Evolutionary conservation across 495 filamentous ascomycete species (phyloP).

Genomic region (Daldinia decipiens): DNA sequence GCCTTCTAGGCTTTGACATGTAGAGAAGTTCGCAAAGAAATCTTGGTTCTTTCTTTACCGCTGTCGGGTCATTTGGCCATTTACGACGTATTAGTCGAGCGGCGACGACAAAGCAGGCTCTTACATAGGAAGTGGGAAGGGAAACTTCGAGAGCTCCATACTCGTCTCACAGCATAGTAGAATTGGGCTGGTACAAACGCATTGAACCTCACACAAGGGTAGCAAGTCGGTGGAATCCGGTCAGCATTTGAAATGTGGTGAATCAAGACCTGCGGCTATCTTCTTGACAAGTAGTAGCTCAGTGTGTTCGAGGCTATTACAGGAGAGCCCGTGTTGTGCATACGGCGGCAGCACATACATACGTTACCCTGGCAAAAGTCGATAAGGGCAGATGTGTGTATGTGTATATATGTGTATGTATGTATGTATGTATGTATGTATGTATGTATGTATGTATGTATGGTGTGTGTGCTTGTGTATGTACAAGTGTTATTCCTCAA

Average conservation of each 20-base stretch:
- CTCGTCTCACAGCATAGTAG: background rate
- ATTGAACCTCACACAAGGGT: conserved; percentile 11
- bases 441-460: too few species aligned
- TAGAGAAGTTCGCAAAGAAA: conserved; percentile 10
- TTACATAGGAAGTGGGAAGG: conserved; percentile 10
- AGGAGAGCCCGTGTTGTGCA: conserved; percentile 29
- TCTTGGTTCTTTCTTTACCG: conserved; percentile 24
- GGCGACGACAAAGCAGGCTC: conserved; percentile 22
- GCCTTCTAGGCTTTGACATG: conserved; percentile 13
- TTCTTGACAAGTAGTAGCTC: conserved; percentile 13
- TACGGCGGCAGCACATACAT: conserved; percentile 15
- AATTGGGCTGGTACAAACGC: background rate
- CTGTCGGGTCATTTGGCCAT: conserved; percentile 13
- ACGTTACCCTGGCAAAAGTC: background rate
- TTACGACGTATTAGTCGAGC: conserved; percentile 13
- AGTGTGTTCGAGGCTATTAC: conserved; percentile 19
- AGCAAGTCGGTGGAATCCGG: conserved; percentile 15
- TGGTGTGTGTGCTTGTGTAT: too few species aligned
- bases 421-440: too few species aligned
- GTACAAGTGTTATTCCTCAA: background rate
- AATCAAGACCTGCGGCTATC: background rate
- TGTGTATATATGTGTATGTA: too few species aligned
- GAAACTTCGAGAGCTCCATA: background rate
- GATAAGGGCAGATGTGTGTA: conserved; percentile 11
- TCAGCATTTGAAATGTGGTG: conserved; percentile 20